Evolutionary conservation across 2,329 filamentous ascomycete species (phyloP), one percentile per base, ranked within the genome.

Genomic region (Dendrostoma leiphaemia): DNA sequence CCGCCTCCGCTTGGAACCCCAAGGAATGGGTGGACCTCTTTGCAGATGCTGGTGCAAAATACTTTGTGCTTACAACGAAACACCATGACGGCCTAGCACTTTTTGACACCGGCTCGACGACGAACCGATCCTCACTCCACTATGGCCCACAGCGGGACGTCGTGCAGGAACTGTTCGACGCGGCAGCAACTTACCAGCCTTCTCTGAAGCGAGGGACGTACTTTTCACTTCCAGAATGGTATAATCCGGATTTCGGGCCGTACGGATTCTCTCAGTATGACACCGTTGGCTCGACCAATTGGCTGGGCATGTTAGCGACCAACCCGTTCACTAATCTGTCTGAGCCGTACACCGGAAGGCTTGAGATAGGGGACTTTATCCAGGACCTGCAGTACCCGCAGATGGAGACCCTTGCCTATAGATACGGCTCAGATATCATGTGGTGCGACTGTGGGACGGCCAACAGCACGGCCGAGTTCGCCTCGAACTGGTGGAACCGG

Each of bases 1-100:
- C 78, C 0, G 78, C 77, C 0, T 67, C 70, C 0, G 62, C 63
- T 1, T 84, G 71, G 59, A 70, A 81, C 58, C 72, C 81, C 0
- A 80, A 78, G 51, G 75, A 71, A 32, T 81, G 78, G 77, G 76
- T 81, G 1, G 77, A 81, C 59, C 70, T 81, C 1, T 75, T 81
- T 51, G 73, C 75, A 2, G 77, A 78, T 32, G 71, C 78, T 2
- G 78, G 78, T 7, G 78, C 78, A 6, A 73, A 75, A 19, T 77
- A 78, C 62, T 77, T 79, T 54, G 75, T 79, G 4, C 59, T 74
- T 13, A 75, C 72, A 0, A 71, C 72, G 1, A 77, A 78, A 58
- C 75, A 78, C 57, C 75, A 78, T 60, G 75, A 78, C 53, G 75
- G 76, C 10, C 77, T 74, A 54, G 70, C 74, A 2, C 61, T 76